Evolutionary conservation across 2,329 filamentous ascomycete genomes (phyloP), one percentile per base, ranked within the genome.

Genomic region (Chalaropsis thielavioides): DNA sequence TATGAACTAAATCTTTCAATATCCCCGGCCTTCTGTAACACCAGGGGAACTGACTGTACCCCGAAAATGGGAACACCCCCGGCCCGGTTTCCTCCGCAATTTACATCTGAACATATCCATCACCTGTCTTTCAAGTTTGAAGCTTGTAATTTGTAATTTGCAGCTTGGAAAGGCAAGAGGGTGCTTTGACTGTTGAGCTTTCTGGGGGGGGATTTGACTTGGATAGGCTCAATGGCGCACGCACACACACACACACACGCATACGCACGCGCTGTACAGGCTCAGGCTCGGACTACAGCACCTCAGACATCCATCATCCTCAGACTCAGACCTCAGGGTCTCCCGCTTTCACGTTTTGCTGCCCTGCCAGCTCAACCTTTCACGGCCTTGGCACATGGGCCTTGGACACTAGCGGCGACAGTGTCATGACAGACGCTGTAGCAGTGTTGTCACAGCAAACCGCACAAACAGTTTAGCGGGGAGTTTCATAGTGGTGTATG

Each of bases 381-480:
- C 7, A 19, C 6, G 31, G 15, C 17, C 51, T 56, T 56, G 51
- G 51, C 51, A 22, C 51, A 56, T 56, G 51, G 51, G 51, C 22
- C 22, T 56, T 49, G 44, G 22, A 49, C n/a, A n/a, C 44, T 19
- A 19, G 44, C 51, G 22, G 22, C 24, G 51, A 31, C 51, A 56
- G 22, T 56, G 51, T 56, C 31, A 56, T 56, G 51, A 56, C 51
- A 56, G 51, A 17, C 22, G 27, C 51, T 56, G 51, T 56, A 56
- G 51, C 51, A 56, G 51, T 31, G 51, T 56, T 56, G 51, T 56
- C 51, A 56, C 51, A 56, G 31, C 51, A 56, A 56, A 27, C 22
- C 51, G 24, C 51, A 56, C 24, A 56, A 56, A 31, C 51, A 31
- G 17, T 56, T 31, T 56, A 56, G 51, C 51, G 51, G 51, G 51